Percentiles rank a stretch among this genome's conserved stretches.
Evolutionary conservation across 257 asterid species (phyloP).

Genomic region (Verbascum thapsus): DNA sequence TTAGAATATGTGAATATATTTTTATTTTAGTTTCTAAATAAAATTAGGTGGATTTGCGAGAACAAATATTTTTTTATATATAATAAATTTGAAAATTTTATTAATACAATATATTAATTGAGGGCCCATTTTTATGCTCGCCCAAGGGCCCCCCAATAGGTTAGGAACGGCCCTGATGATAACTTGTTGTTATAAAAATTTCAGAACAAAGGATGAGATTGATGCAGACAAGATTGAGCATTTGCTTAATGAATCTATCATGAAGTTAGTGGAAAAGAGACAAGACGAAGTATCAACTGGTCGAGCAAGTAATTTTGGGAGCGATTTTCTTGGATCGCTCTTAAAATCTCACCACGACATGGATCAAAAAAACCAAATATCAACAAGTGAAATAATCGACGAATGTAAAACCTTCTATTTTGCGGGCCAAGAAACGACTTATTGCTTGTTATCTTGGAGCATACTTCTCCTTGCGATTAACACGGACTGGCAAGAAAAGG

Average conservation of each 20-base stretch:
- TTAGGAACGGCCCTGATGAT: no score
- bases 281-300: conserved; percentile 38
- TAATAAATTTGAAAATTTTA: no score
- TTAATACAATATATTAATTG: no score
- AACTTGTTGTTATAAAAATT: no score
- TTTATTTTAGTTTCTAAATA: no score
- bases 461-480: conserved; percentile 51
- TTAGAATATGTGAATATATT: no score
- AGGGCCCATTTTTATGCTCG: no score
- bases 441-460: conserved; percentile 46
- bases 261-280: conserved; percentile 40
- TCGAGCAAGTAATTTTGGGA: conserved; percentile 37
- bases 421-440: conserved; percentile 64
- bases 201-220: conserved; percentile 39
- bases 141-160: no score
- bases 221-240: conserved; percentile 47
- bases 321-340: conserved; percentile 59
- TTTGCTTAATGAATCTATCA: conserved; percentile 37
- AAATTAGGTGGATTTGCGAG: no score
- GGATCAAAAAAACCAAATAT: conserved; percentile 32
- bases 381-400: conserved; percentile 46
- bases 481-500: conserved; percentile 67
- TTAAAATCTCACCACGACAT: conserved; percentile 39
- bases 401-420: conserved; percentile 66
- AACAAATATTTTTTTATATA: no score